These are phyloP conservation scores for Eragrostis curvula DNA, from an alignment of 176 grass and related monocot genomes.

Conservation along the genomic window DNA sequence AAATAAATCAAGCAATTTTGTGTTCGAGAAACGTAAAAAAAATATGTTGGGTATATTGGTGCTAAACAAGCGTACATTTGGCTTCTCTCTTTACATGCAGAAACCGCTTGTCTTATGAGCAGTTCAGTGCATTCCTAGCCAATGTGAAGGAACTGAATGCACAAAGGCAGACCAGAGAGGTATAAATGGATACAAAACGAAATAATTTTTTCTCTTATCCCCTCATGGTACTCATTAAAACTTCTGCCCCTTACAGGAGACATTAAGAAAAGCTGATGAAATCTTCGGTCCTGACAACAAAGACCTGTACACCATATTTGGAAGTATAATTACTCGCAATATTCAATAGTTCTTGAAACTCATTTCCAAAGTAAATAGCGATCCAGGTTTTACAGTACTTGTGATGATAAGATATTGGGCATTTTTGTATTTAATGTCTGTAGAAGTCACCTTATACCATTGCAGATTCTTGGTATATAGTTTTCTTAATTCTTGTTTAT, in stretches of 20 bases:
- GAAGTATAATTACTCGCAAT: conserved; percentile 86
- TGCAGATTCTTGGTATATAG: conserved; percentile 36
- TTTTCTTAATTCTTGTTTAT: conserved; percentile 20
- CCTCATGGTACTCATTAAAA: conserved; percentile 18
- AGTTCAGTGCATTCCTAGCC: conserved; percentile 91
- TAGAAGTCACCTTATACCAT: conserved; percentile 17
- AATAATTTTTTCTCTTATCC: conserved; percentile 1
- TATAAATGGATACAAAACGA: conserved; percentile 41
- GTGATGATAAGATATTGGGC: conserved; percentile 15
- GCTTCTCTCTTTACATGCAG: conserved; percentile 50
- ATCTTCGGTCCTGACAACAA: conserved; percentile 91
- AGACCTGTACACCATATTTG: conserved; percentile 89
- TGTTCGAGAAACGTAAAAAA: conserved; percentile 1
- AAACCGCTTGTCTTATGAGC: conserved; percentile 95
- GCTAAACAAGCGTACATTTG: conserved; percentile 5
- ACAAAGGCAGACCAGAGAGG: conserved; percentile 93
- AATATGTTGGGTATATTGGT: conserved; percentile 11
- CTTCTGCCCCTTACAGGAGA: conserved; percentile 69
- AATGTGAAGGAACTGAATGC: conserved; percentile 98
- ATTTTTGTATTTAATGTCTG: conserved; percentile 26
- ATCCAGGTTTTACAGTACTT: conserved; percentile 34
- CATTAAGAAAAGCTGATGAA: conserved; percentile 84
- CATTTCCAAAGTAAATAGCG: neutral
- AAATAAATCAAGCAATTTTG: neutral
- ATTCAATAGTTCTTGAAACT: conserved; percentile 41